These are phyloP conservation scores for Gentiana dahurica DNA, from an alignment of 257 asterid species.

Conservation along the genomic window DNA sequence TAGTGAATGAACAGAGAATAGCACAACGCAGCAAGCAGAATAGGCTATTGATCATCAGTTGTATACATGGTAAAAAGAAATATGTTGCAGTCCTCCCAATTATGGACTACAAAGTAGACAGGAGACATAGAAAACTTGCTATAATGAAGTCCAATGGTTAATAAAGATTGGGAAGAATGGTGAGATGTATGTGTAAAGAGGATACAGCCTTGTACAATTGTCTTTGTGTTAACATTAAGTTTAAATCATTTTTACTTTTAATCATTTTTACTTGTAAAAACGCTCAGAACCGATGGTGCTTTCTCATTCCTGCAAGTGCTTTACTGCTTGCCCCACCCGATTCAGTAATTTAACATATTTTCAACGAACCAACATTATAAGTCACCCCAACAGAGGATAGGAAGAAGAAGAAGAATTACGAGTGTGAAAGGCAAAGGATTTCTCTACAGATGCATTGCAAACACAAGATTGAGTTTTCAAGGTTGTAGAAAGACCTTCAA, in stretches of 20 bases:
- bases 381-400: neutral
- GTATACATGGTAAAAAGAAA: no score
- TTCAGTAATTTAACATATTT: neutral
- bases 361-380: neutral
- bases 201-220: no score
- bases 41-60: no score
- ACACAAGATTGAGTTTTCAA: slow-evolving; percentile 5
- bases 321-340: neutral
- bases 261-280: neutral
- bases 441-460: neutral
- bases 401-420: neutral
- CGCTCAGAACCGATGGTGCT: neutral
- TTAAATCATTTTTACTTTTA: no score
- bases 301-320: neutral
- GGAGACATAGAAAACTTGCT: no score
- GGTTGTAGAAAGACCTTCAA: slow-evolving; percentile 48
- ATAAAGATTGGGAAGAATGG: no score
- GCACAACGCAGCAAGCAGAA: no score
- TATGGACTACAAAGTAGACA: no score
- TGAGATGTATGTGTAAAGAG: no score
- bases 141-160: no score
- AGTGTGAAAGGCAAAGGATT: neutral
- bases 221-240: neutral
- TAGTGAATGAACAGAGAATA: no score
- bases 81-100: no score